Evolutionary conservation across 371 early-diverging fungal genomes (phyloP).

Genomic region (Mortierella sp.): DNA sequence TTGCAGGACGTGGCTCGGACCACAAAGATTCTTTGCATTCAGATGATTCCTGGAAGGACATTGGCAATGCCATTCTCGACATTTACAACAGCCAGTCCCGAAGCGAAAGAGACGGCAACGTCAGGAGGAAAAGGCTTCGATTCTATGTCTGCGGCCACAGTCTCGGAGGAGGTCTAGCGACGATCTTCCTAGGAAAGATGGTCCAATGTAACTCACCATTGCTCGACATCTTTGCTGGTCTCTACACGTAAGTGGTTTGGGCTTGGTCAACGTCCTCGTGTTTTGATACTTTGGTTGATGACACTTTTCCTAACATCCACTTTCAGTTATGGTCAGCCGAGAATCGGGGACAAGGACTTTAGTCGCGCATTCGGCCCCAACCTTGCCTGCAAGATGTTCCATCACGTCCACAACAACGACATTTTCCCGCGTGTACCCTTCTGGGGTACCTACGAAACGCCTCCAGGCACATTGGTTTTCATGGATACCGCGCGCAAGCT

Average conservation of each 20-base stretch:
- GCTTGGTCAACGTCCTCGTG: no score
- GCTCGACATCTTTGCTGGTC: constrained; percentile 62
- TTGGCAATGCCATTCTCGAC: constrained; percentile 45
- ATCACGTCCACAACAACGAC: constrained; percentile 70
- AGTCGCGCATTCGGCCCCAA: constrained; percentile 59
- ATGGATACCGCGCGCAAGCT: constrained; percentile 64
- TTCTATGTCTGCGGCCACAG: constrained; percentile 51
- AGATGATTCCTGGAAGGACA: constrained; percentile 22
- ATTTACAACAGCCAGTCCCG: constrained; percentile 47
- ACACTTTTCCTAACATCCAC: not conserved
- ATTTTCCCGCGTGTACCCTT: constrained; percentile 63
- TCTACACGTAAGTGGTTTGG: constrained; percentile 65
- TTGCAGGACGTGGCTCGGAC: constrained; percentile 18
- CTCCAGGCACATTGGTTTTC: constrained; percentile 69
- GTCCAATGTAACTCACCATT: constrained; percentile 64
- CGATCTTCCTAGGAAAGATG: constrained; percentile 69
- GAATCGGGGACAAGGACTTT: constrained; percentile 65
- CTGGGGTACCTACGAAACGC: constrained; percentile 59
- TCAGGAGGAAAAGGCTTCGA: constrained; percentile 40
- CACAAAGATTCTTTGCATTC: constrained; percentile 32
- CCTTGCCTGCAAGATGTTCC: constrained; percentile 65
- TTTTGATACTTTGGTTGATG: not conserved
- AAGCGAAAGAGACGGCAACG: constrained; percentile 26
- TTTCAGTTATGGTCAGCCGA: constrained; percentile 62
- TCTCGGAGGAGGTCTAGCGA: constrained; percentile 44